These are phyloP conservation scores for Goffeauzyma gilvescens DNA, from an alignment of 768 basidiomycete genomes.

Conservation along the genomic window DNA sequence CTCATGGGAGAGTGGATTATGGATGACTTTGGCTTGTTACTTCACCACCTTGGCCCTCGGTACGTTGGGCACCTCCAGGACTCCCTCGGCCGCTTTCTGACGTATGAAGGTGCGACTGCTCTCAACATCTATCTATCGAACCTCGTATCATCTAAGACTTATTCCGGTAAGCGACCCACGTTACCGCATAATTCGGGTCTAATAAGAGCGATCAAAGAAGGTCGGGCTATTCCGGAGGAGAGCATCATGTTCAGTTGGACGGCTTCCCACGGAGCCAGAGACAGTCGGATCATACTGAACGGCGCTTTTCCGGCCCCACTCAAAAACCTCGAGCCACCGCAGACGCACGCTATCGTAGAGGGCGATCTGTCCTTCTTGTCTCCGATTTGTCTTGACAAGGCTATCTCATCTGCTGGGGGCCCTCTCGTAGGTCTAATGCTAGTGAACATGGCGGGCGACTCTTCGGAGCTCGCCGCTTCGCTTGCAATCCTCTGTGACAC, in stretches of 20 bases:
- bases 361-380: conserved; percentile 16
- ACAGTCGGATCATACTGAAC: conserved; percentile 8
- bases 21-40: conserved; percentile 26
- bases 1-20: conserved; percentile 23
- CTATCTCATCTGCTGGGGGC: conserved; percentile 68
- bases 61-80: conserved; percentile 29
- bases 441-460: conserved; percentile 57
- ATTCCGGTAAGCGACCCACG: conserved; percentile 18
- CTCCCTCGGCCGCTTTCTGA: conserved; percentile 27
- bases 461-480: conserved; percentile 57
- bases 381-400: conserved; percentile 42
- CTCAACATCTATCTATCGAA: conserved; percentile 28
- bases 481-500: conserved; percentile 57
- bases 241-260: conserved; percentile 19
- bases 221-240: conserved; percentile 23
- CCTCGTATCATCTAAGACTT: conserved; percentile 16
- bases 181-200: conserved; percentile 21
- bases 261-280: not conserved
- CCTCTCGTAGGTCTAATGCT: conserved; percentile 52
- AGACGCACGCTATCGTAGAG: conserved; percentile 13
- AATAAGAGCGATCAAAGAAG: conserved; percentile 24
- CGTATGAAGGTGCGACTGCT: conserved; percentile 29
- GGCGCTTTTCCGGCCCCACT: conserved; percentile 18
- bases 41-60: conserved; percentile 29
- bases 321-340: conserved; percentile 14